Conservation (phyloP, 169 alveolate genomes). For the Ichthyophthirius multifiliis region DNA sequence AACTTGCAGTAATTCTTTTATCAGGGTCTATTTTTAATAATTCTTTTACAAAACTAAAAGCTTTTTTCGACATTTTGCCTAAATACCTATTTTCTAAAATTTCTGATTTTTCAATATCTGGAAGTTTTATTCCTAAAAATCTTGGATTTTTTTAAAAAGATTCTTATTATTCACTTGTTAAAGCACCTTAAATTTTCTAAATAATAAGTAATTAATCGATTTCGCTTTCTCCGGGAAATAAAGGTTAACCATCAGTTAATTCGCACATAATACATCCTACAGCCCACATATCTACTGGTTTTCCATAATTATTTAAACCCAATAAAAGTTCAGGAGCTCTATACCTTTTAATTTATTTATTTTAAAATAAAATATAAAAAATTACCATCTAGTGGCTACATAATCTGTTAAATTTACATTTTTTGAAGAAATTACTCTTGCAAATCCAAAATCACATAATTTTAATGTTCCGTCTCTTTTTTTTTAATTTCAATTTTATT, state of each 20-base stretch:
- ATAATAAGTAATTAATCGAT: slow-evolving; percentile 85
- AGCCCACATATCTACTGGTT: slow-evolving; percentile 92
- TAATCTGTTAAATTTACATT: slow-evolving; percentile 69
- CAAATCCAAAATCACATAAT: slow-evolving; percentile 93
- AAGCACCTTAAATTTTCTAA: slow-evolving; percentile 74
- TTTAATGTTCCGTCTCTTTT: slow-evolving; percentile 54
- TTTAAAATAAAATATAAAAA: not conserved
- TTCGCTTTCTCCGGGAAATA: slow-evolving; percentile 93
- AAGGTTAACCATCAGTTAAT: slow-evolving; percentile 92
- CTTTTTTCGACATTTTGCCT: slow-evolving; percentile 65
- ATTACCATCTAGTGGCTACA: slow-evolving; percentile 85
- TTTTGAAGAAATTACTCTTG: slow-evolving; percentile 78
- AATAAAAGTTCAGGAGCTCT: slow-evolving; percentile 81
- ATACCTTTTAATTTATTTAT: not conserved
- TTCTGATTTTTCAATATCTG: slow-evolving; percentile 75
- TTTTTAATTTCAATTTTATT: not conserved
- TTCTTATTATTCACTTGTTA: slow-evolving; percentile 69
- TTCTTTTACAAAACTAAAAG: slow-evolving; percentile 79
- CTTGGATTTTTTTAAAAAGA: slow-evolving; percentile 77
- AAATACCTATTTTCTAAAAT: slow-evolving; percentile 80
- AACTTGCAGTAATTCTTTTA: slow-evolving; percentile 73
- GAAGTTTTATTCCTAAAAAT: slow-evolving; percentile 76
- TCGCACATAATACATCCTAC: slow-evolving; percentile 93
- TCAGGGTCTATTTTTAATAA: slow-evolving; percentile 81
- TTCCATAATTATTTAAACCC: slow-evolving; percentile 74